Conservation (phyloP, 495 filamentous ascomycete species). For the Penicillium samsonianum region DNA sequence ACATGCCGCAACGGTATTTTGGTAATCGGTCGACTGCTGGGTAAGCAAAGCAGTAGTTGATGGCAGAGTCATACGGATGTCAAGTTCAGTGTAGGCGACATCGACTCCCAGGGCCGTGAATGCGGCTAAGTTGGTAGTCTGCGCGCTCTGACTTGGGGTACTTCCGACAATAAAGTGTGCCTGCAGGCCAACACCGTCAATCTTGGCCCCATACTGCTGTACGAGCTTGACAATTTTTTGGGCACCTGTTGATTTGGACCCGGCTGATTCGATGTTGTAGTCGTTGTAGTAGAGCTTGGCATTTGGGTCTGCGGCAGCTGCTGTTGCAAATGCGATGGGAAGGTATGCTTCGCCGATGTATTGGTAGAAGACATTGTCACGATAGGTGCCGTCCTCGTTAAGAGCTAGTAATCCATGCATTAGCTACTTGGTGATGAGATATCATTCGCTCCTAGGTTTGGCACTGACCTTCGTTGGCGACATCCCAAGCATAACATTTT, state of each 20-base stretch:
- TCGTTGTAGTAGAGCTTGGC: constrained; percentile 67
- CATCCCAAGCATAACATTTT: constrained; percentile 51
- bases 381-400: constrained; percentile 50
- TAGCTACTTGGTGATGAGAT: constrained; percentile 3
- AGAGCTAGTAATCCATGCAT: constrained; percentile 25
- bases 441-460: neutral
- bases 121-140: constrained; percentile 49
- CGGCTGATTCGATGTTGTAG: constrained; percentile 63
- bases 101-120: constrained; percentile 57
- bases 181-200: constrained; percentile 68
- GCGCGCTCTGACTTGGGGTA: constrained; percentile 48
- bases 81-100: constrained; percentile 63
- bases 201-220: constrained; percentile 51
- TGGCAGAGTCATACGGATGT: constrained; percentile 57
- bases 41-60: constrained; percentile 45
- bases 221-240: constrained; percentile 55
- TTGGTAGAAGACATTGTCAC: constrained; percentile 43
- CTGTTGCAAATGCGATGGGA: constrained; percentile 49
- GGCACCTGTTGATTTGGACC: constrained; percentile 49
- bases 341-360: constrained; percentile 47
- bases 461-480: constrained; percentile 42
- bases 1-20: constrained; percentile 59
- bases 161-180: constrained; percentile 60
- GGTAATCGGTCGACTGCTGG: constrained; percentile 61
- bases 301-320: constrained; percentile 48